These are phyloP conservation scores for Rhynchospora pubera DNA, from an alignment of 176 grass and related monocot genomes.

Conservation along the genomic window DNA sequence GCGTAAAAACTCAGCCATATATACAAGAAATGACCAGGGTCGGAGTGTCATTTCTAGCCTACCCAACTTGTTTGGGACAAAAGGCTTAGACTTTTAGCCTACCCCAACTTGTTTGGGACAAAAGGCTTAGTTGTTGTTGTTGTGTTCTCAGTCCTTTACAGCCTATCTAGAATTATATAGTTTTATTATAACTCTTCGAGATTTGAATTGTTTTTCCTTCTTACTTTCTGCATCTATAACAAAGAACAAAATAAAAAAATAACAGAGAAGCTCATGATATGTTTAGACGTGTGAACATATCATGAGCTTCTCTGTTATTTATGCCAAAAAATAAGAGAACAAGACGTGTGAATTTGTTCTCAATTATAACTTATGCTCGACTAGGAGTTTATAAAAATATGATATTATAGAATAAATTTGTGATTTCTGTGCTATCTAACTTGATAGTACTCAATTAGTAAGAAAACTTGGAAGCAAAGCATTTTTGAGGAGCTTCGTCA, in stretches of 20 bases:
- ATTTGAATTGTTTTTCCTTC: background rate
- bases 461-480: background rate
- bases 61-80: too few relatives aligned
- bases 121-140: too few relatives aligned
- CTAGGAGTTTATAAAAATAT: slow-evolving; percentile 23
- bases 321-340: slow-evolving; percentile 48
- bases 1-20: too few relatives aligned
- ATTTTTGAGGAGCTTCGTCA: too few relatives aligned
- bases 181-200: background rate
- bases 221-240: background rate
- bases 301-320: too few relatives aligned
- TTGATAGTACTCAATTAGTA: too few relatives aligned
- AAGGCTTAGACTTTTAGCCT: too few relatives aligned
- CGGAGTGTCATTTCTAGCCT: too few relatives aligned
- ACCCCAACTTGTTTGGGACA: too few relatives aligned
- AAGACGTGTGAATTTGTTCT: slow-evolving; percentile 70
- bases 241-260: background rate
- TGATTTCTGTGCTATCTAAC: background rate
- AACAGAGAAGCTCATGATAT: background rate
- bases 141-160: too few relatives aligned
- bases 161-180: background rate
- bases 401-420: slow-evolving; percentile 17
- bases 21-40: too few relatives aligned
- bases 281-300: too few relatives aligned
- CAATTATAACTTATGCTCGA: slow-evolving; percentile 36